Base-by-base conservation (phyloP, 2,329 filamentous ascomycete species). In the Diplodia sapinea region DNA sequence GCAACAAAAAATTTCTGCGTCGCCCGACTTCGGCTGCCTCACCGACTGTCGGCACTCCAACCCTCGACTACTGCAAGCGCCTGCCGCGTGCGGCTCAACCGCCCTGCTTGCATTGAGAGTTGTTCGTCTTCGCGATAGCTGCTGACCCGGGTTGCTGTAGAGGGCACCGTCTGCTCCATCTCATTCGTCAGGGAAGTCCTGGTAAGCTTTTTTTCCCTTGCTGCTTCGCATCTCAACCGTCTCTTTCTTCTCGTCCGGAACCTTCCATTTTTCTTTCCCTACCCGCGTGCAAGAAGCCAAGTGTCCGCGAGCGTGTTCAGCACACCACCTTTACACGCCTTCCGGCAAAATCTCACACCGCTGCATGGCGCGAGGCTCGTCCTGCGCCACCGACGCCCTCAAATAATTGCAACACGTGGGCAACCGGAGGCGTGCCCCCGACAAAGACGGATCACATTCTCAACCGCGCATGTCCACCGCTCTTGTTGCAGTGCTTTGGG, bases 161-260 rank as follows among this genome's bases (percentile, higher is more conserved):
- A 94, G 85, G 91, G 91, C 70, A 94, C 91, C 61, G 88, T 94
- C 70, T 93, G 91, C 78, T 90, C 90, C 73, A 93, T 94, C 77
- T 92, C 89, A 73, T 94, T 94, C 79, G 91, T 94, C 79, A 92
- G 92, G 81, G 89, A 93, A 78, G 87, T 91, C 71, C 82, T 94
- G 82, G 91, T 94, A 87, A 86, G 90, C 81, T 38, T n/a, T 38
- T 23, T 49, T 68, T 54, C 36, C 67, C 66, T 65, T 31, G 72
- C 68, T 71, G 66, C 67, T 23, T 64, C 68, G 65, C 68, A 66
- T 72, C 68, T 75, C 66, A 47, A 71, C 61, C 23, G 23, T 38
- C n/a, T 56, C 26, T 51, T 51, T 63, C 67, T 69, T 70, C 70
- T 68, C 71, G 57, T 36, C 40, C n/a, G 65, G 61, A 57, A 31